Evolutionary conservation across 371 early-diverging fungal species (phyloP).

Genomic region (Conidiobolus incongruus): DNA sequence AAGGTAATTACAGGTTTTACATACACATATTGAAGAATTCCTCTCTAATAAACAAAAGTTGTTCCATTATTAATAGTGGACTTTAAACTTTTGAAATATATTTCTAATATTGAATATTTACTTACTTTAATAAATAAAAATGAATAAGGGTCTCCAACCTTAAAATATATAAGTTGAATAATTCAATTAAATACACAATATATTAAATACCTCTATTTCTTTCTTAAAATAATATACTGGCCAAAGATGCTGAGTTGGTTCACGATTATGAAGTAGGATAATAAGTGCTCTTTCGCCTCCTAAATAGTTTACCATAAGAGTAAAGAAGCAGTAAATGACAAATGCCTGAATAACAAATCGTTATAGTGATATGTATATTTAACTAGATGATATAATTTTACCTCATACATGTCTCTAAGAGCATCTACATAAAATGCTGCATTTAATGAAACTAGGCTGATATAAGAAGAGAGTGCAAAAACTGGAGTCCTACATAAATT

Average conservation of each 20-base stretch:
- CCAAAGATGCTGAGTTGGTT: conserved; percentile 58
- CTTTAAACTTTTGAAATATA: too few species aligned
- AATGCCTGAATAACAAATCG: conserved; percentile 55
- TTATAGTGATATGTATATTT: not conserved
- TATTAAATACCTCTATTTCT: conserved; percentile 64
- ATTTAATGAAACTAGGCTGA: conserved; percentile 43
- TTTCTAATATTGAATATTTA: not conserved
- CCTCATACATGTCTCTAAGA: conserved; percentile 83
- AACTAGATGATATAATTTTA: conserved; percentile 7
- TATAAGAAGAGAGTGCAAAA: conserved; percentile 69
- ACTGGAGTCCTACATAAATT: conserved; percentile 64
- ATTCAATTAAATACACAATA: too few species aligned
- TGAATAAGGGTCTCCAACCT: conserved; percentile 71
- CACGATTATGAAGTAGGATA: conserved; percentile 45
- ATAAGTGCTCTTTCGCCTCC: conserved; percentile 81
- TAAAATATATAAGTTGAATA: not conserved
- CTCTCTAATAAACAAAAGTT: too few species aligned
- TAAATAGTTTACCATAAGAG: conserved; percentile 62
- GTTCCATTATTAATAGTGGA: too few species aligned
- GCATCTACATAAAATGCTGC: conserved; percentile 76
- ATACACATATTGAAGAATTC: conserved; percentile 82
- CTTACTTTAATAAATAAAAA: conserved; percentile 51
- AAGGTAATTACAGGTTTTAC: conserved; percentile 67
- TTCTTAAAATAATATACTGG: conserved; percentile 51
- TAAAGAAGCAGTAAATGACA: conserved; percentile 89